Conservation (phyloP, 2,329 filamentous ascomycete genomes). For the Septoria linicola region DNA sequence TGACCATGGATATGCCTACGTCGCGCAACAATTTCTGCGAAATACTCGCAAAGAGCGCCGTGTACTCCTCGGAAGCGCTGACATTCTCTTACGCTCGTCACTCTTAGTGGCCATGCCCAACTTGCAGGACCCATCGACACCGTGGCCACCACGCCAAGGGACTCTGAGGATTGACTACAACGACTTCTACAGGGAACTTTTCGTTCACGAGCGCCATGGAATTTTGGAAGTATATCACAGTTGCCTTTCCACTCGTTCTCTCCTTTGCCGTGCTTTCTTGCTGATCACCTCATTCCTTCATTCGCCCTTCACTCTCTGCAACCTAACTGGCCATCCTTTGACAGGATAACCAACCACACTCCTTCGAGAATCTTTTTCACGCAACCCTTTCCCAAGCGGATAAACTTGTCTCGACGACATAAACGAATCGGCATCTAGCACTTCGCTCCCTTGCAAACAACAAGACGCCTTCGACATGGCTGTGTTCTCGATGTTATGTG, state of each 20-base stretch:
- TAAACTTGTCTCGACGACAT: not conserved
- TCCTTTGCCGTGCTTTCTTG: not conserved
- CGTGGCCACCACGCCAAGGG: constrained; percentile 1
- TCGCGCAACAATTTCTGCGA: not conserved
- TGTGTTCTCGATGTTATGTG: constrained; percentile 1
- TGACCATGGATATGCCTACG: constrained; percentile 6
- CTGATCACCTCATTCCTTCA: not conserved
- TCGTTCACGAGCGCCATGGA: not conserved
- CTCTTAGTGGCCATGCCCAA: not conserved
- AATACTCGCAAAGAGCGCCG: not conserved
- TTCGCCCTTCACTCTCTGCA: not conserved
- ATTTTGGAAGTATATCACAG: constrained; percentile 3
- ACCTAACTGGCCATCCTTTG: constrained; percentile 6
- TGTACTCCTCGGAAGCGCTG: constrained; percentile 3
- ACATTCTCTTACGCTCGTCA: not conserved
- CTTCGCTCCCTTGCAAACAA: not conserved
- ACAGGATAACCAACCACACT: constrained; percentile 7
- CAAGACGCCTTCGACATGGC: constrained; percentile 5
- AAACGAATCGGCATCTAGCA: not conserved
- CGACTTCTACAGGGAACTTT: constrained; percentile 2
- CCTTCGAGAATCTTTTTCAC: not conserved
- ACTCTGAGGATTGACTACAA: not conserved
- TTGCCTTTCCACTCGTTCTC: not conserved
- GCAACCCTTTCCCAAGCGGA: not conserved
- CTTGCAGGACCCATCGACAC: not conserved